Evolutionary conservation across 2,329 filamentous ascomycete genomes (phyloP), one percentile per base, ranked within the genome.

Genomic region (Colletotrichum sublineola): DNA sequence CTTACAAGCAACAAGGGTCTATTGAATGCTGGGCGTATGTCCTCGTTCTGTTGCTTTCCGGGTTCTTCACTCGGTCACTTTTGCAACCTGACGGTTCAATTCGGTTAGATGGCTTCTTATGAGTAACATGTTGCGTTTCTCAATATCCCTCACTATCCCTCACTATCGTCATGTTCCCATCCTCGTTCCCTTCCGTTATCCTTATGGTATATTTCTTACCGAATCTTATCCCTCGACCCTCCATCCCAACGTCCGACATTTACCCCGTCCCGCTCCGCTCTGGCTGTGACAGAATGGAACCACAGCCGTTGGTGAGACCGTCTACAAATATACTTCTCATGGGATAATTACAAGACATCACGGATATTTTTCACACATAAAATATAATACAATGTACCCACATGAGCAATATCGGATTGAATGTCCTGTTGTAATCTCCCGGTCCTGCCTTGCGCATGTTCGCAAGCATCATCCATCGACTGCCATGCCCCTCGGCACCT

Each of bases 1-100:
- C 66, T 69, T 69, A 53, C 69, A 72, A 69, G 69, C 66, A 72
- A 69, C 69, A 72, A 69, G 69, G 69, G 60, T 69, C 61, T 66
- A 50, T 44, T 20, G 20, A 46, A 72, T 55, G 64, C 65, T 72
- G 38, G 61, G 42, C 33, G 40, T 50, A 24, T 42, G 24, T 29
- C 5, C n/a, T 38, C 33, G 8, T n/a, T 11, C n/a, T 38, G 31
- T 44, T 50, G 29, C n/a, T 9, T 29, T 36, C n/a, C 12, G 7
- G 33, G 4, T 24, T 38, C 33, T 15, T 58, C 24, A 12, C 33
- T 29, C 36, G 33, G 53, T 7, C n/a, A 29, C 20, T 40, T 36
- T 29, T 38, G 24, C 46, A 63, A 48, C 55, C 55, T 61, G 60
- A 40, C 24, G 36, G 46, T 55, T 58, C 61, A 50, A 44, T 69